A percentile compares a stretch with the other conserved stretches of the same genome.
Conservation (phyloP, 805 yeast species). For the Teunomyces tritomae region DNA sequence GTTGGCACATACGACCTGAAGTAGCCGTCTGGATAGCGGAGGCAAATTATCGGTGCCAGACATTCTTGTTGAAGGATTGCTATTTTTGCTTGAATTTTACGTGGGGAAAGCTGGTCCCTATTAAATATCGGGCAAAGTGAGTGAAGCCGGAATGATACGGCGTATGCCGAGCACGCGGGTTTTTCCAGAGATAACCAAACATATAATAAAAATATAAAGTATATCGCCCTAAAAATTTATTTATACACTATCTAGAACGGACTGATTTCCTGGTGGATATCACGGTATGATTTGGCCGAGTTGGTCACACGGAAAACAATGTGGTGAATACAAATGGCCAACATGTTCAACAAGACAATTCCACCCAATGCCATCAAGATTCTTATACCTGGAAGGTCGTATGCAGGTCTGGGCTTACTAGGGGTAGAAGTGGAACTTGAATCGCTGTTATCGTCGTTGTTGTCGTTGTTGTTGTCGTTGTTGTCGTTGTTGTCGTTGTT, state of each 20-base stretch:
- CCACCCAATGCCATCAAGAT: slow-evolving; percentile 35
- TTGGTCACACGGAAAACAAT: slow-evolving; percentile 14
- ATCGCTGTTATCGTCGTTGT: background rate
- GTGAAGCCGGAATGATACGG: background rate
- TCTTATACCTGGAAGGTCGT: slow-evolving; percentile 26
- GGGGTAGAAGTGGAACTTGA: background rate
- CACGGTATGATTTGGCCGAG: slow-evolving; percentile 1
- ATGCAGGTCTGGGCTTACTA: slow-evolving; percentile 6
- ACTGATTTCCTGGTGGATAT: slow-evolving; percentile 1
- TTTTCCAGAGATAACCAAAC: background rate
- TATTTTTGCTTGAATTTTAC: background rate
- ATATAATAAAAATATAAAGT: background rate
- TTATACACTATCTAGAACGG: background rate
- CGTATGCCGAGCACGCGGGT: background rate
- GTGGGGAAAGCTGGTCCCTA: background rate
- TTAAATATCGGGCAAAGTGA: background rate
- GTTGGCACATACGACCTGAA: slow-evolving; percentile 50
- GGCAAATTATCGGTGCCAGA: slow-evolving; percentile 4
- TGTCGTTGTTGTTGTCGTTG: background rate
- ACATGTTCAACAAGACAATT: slow-evolving; percentile 31
- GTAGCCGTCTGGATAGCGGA: slow-evolving; percentile 8
- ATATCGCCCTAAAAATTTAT: background rate
- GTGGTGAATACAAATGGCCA: slow-evolving; percentile 40
- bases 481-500: background rate
- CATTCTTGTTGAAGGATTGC: background rate